Evolutionary conservation across 2,329 filamentous ascomycete genomes (phyloP), one percentile per base, ranked within the genome.

Genomic region (Chaetomiaceae sp.): DNA sequence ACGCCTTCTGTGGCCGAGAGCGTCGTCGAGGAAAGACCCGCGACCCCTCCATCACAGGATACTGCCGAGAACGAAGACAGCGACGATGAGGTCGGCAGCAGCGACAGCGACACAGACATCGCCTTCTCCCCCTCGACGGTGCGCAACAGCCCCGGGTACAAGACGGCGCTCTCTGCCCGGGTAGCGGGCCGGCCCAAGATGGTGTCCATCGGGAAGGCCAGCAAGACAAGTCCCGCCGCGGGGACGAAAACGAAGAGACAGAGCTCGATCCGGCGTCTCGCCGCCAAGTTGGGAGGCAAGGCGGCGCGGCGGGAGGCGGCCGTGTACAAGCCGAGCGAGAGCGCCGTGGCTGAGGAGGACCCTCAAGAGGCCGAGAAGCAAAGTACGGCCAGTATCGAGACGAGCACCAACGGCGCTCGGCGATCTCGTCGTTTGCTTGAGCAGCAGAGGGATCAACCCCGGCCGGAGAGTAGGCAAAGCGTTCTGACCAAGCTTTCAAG

Each of bases 201-300:
- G 17, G 53, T 55, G 22, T 44, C 47, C 43, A 50, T 54, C 17
- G 22, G 27, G 27, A 50, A 51, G 25, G n/a, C 19, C 8, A 22
- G 4, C 27, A 42, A 12, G 9, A 5, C 34, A 34, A 19, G 14
- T 7, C 17, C 44, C 3, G 27, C 27, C 9, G 8, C 27, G 14
- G 8, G 8, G 14, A 11, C 27, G 14, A 44, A 27, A 9, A 3
- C 37, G 2, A 51, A 51, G 48, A 3, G 43, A 17, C 48, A 47
- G 15, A 51, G 38, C 44, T 51, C 53, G 15, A 55, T 55, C 44
- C 20, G 43, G 12, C 22, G 33, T 4, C 38, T 55, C 2, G 44
- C 43, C 19, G 43, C 44, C 3, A 51, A 27, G 20, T 25, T 55
- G 3, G 53, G 47, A 15, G 37, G 37, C 1, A 51, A 48, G 12